Percentiles rank a stretch among this genome's conserved stretches.
phyloP scores from a whole-genome alignment of 345 rosid species.

The Ceriops zippeliana region DNA sequence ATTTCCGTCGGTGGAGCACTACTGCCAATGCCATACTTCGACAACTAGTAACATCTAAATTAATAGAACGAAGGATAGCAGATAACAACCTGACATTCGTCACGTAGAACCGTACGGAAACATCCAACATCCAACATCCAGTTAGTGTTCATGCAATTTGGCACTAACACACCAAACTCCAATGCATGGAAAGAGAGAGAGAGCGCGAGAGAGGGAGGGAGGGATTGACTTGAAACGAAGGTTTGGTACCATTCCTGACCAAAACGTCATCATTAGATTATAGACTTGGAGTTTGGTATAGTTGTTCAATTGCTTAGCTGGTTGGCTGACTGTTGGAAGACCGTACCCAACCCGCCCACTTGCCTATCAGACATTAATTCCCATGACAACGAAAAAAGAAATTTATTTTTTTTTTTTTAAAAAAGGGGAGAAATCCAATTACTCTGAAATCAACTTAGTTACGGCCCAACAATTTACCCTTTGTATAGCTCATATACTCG shows the following conservation, averaged over 20 bases:
- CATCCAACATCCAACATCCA: too few species aligned
- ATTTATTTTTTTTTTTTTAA: too few species aligned
- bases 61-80: too few species aligned
- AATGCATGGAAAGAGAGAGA: not conserved
- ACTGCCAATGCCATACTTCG: too few species aligned
- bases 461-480: not conserved
- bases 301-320: constrained; percentile 4
- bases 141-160: too few species aligned
- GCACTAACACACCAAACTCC: too few species aligned
- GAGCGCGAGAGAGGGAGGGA: not conserved
- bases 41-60: too few species aligned
- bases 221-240: constrained; percentile 26
- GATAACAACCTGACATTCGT: too few species aligned
- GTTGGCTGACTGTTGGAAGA: not conserved
- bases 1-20: too few species aligned
- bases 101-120: too few species aligned
- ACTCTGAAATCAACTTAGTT: not conserved
- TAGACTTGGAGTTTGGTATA: constrained; percentile 14
- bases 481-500: not conserved
- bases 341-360: not conserved
- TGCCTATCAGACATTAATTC: not conserved
- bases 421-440: not conserved
- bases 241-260: constrained; percentile 15
- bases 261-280: constrained; percentile 22
- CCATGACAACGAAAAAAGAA: not conserved